Evolutionary conservation across 352 stramenopile species (phyloP), one percentile per base, ranked within the genome.

Genomic region (Globisporangium camurandrum): DNA sequence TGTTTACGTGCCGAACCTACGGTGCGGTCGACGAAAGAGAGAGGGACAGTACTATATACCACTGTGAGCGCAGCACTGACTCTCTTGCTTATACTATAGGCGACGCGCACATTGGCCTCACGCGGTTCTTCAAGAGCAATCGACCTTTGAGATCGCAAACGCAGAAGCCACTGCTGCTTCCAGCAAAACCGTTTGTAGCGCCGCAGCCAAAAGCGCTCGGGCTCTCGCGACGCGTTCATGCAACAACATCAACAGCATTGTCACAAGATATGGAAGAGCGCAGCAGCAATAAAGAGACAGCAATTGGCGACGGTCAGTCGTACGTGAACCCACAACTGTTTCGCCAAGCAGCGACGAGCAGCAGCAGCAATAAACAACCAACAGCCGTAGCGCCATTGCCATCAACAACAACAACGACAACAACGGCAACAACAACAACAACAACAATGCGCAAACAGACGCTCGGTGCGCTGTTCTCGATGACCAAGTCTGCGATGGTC

Each of bases 91-190:
- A 24, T 14, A 33, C 14, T 3, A 24, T 52, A 92, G 80, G 81
- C 33, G 77, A 91, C 65, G 75, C 82, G 6, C 79, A 93, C 48
- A 87, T 89, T n/a, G 71, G 77, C 2, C 68, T 94, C 12, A 84
- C 80, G 34, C 62, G 80, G 12, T 94, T 94, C 49, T 94, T 92
- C 59, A 90, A 87, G 50, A 64, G 38, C 20, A 94, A 94, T 61
- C 79, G 80, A 44, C n/a, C n/a, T n/a, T n/a, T n/a, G n/a, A n/a
- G n/a, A n/a, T n/a, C n/a, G n/a, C n/a, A n/a, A n/a, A 56, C 62
- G 36, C 75, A 67, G 46, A 53, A 56, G 38, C 46, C 61, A 10
- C 38, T 62, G 24, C 47, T 59, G 7, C 3, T 51, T 3, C 12
- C 4, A 1, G 62, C 68, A 30, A 73, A 69, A 56, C 8, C 51